phyloP scores from a whole-genome alignment of 768 basidiomycete species.

The Kwoniella botswanensis region DNA sequence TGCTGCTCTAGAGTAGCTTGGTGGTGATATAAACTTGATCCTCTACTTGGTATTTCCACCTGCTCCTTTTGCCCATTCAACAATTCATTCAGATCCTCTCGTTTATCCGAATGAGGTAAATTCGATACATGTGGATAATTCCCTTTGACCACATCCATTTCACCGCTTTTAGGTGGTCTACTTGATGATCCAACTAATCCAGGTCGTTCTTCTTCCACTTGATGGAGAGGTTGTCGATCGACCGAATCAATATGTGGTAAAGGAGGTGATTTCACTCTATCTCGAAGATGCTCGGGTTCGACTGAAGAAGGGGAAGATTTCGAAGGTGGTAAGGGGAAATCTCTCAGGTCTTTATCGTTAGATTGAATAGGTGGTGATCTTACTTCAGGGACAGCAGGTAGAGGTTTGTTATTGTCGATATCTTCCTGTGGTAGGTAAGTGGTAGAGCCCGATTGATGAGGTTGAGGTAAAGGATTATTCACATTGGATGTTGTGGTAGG shows the following conservation, averaged over 20 bases:
- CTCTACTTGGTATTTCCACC: slow-evolving; percentile 18
- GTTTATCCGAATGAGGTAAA: slow-evolving; percentile 4
- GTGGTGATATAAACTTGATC: slow-evolving; percentile 12
- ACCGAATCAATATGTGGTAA: slow-evolving; percentile 27
- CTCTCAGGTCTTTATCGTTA: neutral
- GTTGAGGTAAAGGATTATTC: slow-evolving; percentile 32
- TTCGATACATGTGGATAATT: slow-evolving; percentile 2
- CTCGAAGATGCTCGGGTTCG: neutral
- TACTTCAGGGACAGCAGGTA: slow-evolving; percentile 23
- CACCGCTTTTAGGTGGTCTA: slow-evolving; percentile 5
- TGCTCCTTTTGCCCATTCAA: neutral
- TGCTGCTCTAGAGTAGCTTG: neutral
- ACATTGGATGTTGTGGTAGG: slow-evolving; percentile 39
- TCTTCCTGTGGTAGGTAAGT: slow-evolving; percentile 10
- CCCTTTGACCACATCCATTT: neutral
- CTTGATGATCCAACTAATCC: slow-evolving; percentile 14
- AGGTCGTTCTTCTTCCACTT: slow-evolving; percentile 14
- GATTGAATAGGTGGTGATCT: neutral
- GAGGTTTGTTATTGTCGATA: slow-evolving; percentile 15
- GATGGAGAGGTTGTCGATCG: slow-evolving; percentile 2
- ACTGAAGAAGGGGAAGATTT: neutral
- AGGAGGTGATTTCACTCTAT: slow-evolving; percentile 12
- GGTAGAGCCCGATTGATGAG: neutral
- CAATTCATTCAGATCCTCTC: neutral
- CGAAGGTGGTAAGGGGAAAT: slow-evolving; percentile 16